Conservation (phyloP, 345 rosid species). For the Sisymbrium irio region DNA sequence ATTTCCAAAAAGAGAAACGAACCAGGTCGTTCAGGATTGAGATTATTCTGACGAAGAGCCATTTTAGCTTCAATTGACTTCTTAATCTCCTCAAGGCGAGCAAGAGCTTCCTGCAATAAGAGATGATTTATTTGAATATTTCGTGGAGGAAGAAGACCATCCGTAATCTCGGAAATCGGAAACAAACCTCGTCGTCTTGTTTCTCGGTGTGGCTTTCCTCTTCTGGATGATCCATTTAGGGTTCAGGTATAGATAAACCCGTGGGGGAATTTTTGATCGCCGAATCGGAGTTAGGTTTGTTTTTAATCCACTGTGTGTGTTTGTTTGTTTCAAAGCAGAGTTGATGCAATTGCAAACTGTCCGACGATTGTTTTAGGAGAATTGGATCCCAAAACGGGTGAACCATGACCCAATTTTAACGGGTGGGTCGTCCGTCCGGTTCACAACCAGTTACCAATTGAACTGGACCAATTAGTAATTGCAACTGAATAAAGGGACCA, state of each 20-base stretch:
- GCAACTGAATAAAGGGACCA: too few species aligned
- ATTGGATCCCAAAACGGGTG: slow-evolving; percentile 11
- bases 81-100: slow-evolving; percentile 87
- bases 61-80: slow-evolving; percentile 74
- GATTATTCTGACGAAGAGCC: slow-evolving; percentile 86
- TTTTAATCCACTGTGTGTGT: not conserved
- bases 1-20: slow-evolving; percentile 8
- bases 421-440: not conserved
- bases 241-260: not conserved
- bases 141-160: too few species aligned
- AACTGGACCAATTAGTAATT: not conserved
- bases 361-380: not conserved
- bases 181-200: slow-evolving; percentile 73
- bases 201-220: slow-evolving; percentile 55
- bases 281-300: not conserved
- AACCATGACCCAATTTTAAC: not conserved
- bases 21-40: slow-evolving; percentile 98
- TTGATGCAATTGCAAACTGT: not conserved
- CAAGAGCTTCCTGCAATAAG: slow-evolving; percentile 80
- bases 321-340: not conserved
- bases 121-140: too few species aligned
- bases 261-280: not conserved
- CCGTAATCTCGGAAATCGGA: slow-evolving; percentile 4
- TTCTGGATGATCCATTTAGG: slow-evolving; percentile 66
- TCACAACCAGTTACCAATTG: not conserved